phyloP scores from a whole-genome alignment of 2,329 filamentous ascomycete species.

The Didymella glomerata region DNA sequence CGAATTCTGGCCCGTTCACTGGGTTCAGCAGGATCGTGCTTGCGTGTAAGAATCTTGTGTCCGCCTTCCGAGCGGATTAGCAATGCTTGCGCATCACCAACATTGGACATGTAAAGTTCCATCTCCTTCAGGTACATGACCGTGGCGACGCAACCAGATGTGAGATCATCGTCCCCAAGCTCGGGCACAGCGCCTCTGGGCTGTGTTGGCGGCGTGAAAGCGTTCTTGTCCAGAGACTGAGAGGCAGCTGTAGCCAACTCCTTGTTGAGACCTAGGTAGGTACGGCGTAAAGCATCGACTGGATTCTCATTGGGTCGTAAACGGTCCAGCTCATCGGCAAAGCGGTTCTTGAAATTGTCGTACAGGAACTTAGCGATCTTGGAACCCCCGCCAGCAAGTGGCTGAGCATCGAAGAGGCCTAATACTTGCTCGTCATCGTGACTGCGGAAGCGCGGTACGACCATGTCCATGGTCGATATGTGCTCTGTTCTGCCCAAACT shows the following conservation, averaged over 20 bases:
- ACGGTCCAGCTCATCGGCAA: constrained; percentile 80
- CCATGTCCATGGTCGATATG: constrained; percentile 92
- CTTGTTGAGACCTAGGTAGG: constrained; percentile 91
- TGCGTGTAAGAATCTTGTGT: constrained; percentile 83
- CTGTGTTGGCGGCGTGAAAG: constrained; percentile 54
- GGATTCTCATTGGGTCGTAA: constrained; percentile 77
- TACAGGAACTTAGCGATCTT: constrained; percentile 97
- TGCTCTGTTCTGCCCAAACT: constrained; percentile 93
- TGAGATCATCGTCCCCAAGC: constrained; percentile 86
- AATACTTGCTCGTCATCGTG: constrained; percentile 89
- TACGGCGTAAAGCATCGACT: constrained; percentile 81
- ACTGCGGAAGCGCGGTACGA: constrained; percentile 89
- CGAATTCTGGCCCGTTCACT: constrained; percentile 87
- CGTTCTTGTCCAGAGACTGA: constrained; percentile 76
- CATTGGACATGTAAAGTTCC: constrained; percentile 92
- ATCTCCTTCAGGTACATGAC: constrained; percentile 89
- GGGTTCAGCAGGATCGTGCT: constrained; percentile 91
- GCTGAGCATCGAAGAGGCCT: constrained; percentile 95
- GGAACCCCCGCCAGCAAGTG: constrained; percentile 86
- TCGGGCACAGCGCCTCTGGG: constrained; percentile 77
- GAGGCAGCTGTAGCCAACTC: constrained; percentile 87
- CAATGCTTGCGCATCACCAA: constrained; percentile 95
- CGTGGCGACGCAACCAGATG: constrained; percentile 89
- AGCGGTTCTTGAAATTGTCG: constrained; percentile 90
- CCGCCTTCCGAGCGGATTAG: constrained; percentile 88